These are phyloP conservation scores for Anisodus acutangulus DNA, from an alignment of 257 asterid species.

Conservation along the genomic window DNA sequence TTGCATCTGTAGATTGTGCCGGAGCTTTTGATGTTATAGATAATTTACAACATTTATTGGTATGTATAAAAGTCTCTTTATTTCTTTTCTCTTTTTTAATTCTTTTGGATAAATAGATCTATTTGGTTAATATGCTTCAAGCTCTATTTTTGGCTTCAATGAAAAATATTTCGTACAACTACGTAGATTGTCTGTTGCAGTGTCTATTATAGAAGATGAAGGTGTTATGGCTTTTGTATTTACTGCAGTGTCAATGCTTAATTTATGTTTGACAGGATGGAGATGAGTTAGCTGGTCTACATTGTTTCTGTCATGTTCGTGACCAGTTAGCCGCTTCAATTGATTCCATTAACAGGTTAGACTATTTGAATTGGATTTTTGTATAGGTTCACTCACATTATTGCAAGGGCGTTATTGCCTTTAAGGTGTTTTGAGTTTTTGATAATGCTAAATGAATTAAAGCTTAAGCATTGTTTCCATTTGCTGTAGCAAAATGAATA, in stretches of 20 bases:
- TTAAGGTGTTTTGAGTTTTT: slow-evolving; percentile 4
- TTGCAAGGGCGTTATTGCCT: neutral
- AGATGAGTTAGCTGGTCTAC: slow-evolving; percentile 91
- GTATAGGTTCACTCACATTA: neutral
- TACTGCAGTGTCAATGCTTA: neutral
- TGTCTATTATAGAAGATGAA: slow-evolving; percentile 20
- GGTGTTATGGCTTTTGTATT: neutral
- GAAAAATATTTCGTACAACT: neutral
- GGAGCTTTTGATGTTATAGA: slow-evolving; percentile 96
- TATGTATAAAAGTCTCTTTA: slow-evolving; percentile 47
- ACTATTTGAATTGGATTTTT: slow-evolving; percentile 26
- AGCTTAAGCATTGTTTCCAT: neutral
- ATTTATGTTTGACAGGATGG: slow-evolving; percentile 60
- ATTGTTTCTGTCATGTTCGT: slow-evolving; percentile 94
- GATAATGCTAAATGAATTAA: slow-evolving; percentile 23
- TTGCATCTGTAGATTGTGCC: slow-evolving; percentile 95
- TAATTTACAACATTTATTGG: slow-evolving; percentile 91
- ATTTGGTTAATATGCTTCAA: slow-evolving; percentile 21
- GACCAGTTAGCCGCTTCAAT: slow-evolving; percentile 77
- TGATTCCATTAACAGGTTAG: slow-evolving; percentile 95
- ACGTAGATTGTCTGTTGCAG: neutral
- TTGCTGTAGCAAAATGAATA: slow-evolving; percentile 22
- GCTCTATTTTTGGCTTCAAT: neutral
- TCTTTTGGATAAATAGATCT: neutral
- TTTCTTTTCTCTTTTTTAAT: slow-evolving; percentile 2